Evolutionary conservation across 2,329 filamentous ascomycete genomes (phyloP).

Genomic region (Pyrenochaeta sp.): DNA sequence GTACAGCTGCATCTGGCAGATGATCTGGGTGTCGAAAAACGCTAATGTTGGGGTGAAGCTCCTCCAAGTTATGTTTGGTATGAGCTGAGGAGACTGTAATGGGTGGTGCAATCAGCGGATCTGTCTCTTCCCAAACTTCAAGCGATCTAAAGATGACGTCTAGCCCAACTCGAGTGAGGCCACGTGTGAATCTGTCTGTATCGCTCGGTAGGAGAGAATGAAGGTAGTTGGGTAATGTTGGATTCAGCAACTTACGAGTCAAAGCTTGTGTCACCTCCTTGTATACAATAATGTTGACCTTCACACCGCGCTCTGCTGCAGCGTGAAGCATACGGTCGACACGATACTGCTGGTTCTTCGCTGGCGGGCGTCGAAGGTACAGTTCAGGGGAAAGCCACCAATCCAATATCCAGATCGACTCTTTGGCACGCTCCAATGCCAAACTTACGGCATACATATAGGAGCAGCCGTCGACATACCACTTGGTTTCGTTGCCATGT

Average conservation of each 20-base stretch:
- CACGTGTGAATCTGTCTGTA: slow-evolving; percentile 52
- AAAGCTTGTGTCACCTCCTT: slow-evolving; percentile 83
- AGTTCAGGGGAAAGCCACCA: slow-evolving; percentile 92
- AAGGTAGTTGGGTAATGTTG: slow-evolving; percentile 53
- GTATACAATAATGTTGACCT: slow-evolving; percentile 87
- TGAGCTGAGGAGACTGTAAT: slow-evolving; percentile 70
- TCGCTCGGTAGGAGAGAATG: slow-evolving; percentile 54
- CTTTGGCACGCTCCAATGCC: slow-evolving; percentile 77
- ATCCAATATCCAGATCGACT: slow-evolving; percentile 85
- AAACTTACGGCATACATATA: slow-evolving; percentile 88
- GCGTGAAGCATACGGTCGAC: slow-evolving; percentile 83
- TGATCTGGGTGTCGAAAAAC: slow-evolving; percentile 94
- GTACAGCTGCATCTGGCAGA: slow-evolving; percentile 73
- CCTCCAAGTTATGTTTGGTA: slow-evolving; percentile 81
- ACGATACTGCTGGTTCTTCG: slow-evolving; percentile 82
- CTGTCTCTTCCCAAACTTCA: slow-evolving; percentile 55
- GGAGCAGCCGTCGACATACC: slow-evolving; percentile 75
- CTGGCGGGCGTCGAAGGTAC: slow-evolving; percentile 83
- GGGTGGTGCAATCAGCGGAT: slow-evolving; percentile 55
- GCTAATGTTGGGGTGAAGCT: slow-evolving; percentile 80
- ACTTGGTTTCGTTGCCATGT: slow-evolving; percentile 78
- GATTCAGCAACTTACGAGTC: slow-evolving; percentile 69
- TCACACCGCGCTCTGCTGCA: slow-evolving; percentile 84
- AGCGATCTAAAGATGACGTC: slow-evolving; percentile 56
- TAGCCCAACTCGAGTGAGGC: slow-evolving; percentile 52